A percentile compares a stretch with the other conserved stretches of the same genome.
Evolutionary conservation across 352 stramenopile species (phyloP).

Genomic region (Phytophthora palmivora): DNA sequence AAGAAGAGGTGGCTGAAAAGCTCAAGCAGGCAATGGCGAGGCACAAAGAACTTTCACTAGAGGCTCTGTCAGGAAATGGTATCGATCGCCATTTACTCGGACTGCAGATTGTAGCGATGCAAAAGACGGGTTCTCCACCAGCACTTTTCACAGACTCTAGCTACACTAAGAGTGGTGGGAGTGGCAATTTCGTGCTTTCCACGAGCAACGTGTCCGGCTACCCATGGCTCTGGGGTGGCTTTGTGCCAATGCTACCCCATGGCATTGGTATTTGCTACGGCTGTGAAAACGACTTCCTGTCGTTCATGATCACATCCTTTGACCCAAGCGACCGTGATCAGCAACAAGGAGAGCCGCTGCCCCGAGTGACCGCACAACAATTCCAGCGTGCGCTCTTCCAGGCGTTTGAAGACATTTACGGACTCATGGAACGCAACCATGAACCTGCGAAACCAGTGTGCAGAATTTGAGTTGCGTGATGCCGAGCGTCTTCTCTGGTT

Average conservation of each 20-base stretch:
- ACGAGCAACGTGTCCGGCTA: conserved; percentile 96
- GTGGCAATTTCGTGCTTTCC: conserved; percentile 92
- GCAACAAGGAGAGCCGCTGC: conserved; percentile 12
- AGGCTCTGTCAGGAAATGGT: conserved; percentile 69
- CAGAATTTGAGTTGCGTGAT: conserved; percentile 21
- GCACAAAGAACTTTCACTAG: conserved; percentile 89
- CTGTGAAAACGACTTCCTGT: conserved; percentile 89
- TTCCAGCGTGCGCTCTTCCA: conserved; percentile 61
- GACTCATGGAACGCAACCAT: conserved; percentile 30
- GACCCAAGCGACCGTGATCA: conserved; percentile 37
- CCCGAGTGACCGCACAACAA: conserved; percentile 43
- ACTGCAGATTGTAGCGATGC: conserved; percentile 86
- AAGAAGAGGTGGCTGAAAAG: conserved; percentile 52
- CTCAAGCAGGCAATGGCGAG: conserved; percentile 79
- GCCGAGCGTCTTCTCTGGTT: too few species aligned
- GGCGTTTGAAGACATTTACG: conserved; percentile 70
- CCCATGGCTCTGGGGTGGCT: conserved; percentile 95
- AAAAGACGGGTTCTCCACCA: conserved; percentile 70
- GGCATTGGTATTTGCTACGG: conserved; percentile 95
- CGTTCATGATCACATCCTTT: conserved; percentile 94
- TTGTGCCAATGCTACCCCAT: conserved; percentile 90
- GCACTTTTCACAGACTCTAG: conserved; percentile 86
- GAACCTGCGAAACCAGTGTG: conserved; percentile 1
- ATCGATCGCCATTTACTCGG: conserved; percentile 95
- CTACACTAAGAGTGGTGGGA: conserved; percentile 85